These are phyloP conservation scores for Fusarium albosuccineum DNA, from an alignment of 2,329 filamentous ascomycete genomes.

Conservation along the genomic window DNA sequence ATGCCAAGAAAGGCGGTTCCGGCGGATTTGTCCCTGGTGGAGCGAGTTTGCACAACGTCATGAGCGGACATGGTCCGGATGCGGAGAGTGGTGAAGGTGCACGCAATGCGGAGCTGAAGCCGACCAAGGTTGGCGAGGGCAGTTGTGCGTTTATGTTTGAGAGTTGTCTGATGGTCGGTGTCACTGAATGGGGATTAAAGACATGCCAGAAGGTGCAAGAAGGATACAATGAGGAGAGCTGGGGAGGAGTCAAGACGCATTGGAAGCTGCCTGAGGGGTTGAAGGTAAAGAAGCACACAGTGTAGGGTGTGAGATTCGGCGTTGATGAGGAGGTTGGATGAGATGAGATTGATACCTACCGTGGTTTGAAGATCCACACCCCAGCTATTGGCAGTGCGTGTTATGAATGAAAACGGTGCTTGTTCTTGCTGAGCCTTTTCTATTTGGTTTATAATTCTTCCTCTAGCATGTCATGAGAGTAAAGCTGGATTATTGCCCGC, in stretches of 20 bases:
- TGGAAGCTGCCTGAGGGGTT: constrained; percentile 63
- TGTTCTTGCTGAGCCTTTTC: background rate
- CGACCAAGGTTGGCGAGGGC: constrained; percentile 69
- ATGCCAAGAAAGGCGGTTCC: constrained; percentile 68
- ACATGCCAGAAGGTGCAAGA: constrained; percentile 72
- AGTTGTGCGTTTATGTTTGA: constrained; percentile 79
- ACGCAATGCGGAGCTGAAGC: constrained; percentile 65
- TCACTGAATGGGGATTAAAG: constrained; percentile 76
- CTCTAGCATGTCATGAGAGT: background rate
- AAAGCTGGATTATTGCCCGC: constrained; percentile 16
- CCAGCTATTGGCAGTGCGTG: background rate
- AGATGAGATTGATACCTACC: background rate
- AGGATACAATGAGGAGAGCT: constrained; percentile 85
- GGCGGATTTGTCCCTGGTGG: constrained; percentile 71
- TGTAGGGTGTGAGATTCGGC: constrained; percentile 18
- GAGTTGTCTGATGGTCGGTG: constrained; percentile 77
- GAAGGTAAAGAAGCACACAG: constrained; percentile 44
- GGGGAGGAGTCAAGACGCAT: constrained; percentile 76
- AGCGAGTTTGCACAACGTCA: constrained; percentile 76
- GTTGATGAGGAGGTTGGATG: background rate
- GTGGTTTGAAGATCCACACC: background rate
- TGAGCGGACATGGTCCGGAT: constrained; percentile 76
- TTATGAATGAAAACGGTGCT: background rate
- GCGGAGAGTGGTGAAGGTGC: constrained; percentile 69
- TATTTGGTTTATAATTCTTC: background rate